Evolutionary conservation across 306 rosid species (phyloP), one percentile per base, ranked within the genome.

Genomic region (Citrullus mucosospermus): DNA sequence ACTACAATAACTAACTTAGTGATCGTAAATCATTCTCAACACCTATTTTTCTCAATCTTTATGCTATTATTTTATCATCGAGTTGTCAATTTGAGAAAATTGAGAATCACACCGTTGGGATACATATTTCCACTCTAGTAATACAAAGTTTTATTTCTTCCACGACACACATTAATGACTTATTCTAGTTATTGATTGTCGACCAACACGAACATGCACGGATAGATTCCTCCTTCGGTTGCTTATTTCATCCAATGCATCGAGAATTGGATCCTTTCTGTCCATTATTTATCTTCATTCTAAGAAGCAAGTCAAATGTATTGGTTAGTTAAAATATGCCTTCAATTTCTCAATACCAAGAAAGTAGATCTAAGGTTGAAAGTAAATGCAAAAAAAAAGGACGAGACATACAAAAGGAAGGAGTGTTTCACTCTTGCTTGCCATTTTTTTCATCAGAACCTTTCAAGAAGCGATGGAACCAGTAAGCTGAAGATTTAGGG

Each of bases 401-500:
- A n/a, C 30, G 5, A 14, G 41, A 16, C 72, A 7, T 65, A 65
- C 72, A 9, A 18, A 63, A 34, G 11, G 68, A 30, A 28, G 44
- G 22, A 63, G 70, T 32, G 44, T 6, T 20, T 48, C 78, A 90
- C 39, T 92, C 93, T 43, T 89, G 86, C 82, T 90, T 89, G 63
- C 86, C 90, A 60, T 79, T 66, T 76, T 90, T 88, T 71, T 76
- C 74, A 70, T 85, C 91, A 20, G 62, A 72, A 18, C 78, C 90
- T 89, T 85, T 90, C 61, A 94, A 82, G 87, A 94, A 92, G 77
- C 91, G 86, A 58, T 82, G 80, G 86, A 94, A 94, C 97, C 98
- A 94, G 57, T 88, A 89, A 5, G 98, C 97, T 20, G 98, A 94
- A 75, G 98, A 94, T 80, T 94, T 94, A 1, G 94, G 98, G 83